Evolutionary conservation across 1,284 basidiomycete species (phyloP).

Genomic region (Rhodotorula mucilaginosa): DNA sequence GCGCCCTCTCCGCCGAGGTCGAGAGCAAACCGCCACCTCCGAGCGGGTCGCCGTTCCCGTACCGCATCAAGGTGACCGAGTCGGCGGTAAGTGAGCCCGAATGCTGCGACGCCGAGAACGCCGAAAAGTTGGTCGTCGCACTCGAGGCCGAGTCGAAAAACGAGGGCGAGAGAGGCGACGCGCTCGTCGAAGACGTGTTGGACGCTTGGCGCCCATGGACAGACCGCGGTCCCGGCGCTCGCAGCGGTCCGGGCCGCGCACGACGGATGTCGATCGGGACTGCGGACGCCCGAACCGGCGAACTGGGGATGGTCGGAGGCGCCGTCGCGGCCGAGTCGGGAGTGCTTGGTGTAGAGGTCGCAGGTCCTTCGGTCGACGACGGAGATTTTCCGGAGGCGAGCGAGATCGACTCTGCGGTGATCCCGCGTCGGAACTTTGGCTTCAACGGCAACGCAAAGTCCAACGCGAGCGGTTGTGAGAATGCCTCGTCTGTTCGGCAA

Average conservation of each 20-base stretch:
- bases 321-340: not conserved
- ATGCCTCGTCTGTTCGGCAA: conserved; percentile 30
- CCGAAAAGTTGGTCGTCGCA: conserved; percentile 18
- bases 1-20: conserved; percentile 7
- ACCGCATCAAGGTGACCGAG: conserved; percentile 6
- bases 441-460: conserved; percentile 13
- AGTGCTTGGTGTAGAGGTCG: not conserved
- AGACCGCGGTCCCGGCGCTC: conserved; percentile 5
- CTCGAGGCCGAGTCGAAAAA: conserved; percentile 29
- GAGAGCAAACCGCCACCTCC: not conserved
- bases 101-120: conserved; percentile 24
- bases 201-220: conserved; percentile 25
- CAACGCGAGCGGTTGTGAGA: conserved; percentile 19
- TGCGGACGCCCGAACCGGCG: not conserved
- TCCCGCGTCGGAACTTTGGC: not conserved
- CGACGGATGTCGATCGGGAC: conserved; percentile 11
- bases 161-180: conserved; percentile 34
- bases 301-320: not conserved
- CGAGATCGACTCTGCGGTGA: not conserved
- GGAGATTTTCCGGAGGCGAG: not conserved
- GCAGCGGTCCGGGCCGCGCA: conserved; percentile 14
- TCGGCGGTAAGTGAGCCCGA: conserved; percentile 22
- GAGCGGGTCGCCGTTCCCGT: conserved; percentile 16
- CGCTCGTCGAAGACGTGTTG: conserved; percentile 27
- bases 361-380: not conserved